phyloP scores from a whole-genome alignment of 148 eudicot genomes.

The Amaranthus cruentus region DNA sequence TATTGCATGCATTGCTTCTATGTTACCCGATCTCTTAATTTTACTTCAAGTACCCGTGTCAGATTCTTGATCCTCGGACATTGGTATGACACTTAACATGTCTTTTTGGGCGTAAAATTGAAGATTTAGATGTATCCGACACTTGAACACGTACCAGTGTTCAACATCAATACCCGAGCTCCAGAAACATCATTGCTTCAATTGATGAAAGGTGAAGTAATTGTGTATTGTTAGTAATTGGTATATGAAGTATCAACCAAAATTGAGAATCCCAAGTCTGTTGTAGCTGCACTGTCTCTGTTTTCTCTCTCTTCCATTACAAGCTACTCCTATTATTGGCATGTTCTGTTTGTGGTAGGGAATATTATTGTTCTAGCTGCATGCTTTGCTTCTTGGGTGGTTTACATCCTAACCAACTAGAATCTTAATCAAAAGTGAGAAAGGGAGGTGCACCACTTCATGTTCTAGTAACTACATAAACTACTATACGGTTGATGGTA shows the following conservation, averaged over 20 bases:
- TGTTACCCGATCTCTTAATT: not conserved
- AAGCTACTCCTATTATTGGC: slow-evolving; percentile 33
- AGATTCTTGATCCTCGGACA: too few species aligned
- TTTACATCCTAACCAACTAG: slow-evolving; percentile 22
- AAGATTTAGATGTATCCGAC: too few species aligned
- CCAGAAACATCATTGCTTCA: too few species aligned
- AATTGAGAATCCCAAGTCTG: slow-evolving; percentile 12
- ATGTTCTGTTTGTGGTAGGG: slow-evolving; percentile 11
- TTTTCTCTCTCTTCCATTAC: slow-evolving; percentile 16
- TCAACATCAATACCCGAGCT: too few species aligned
- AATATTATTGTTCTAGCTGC: slow-evolving; percentile 6
- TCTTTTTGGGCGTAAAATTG: too few species aligned
- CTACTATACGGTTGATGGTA: not conserved
- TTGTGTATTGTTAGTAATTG: slow-evolving; percentile 11
- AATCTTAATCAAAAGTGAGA: slow-evolving; percentile 3
- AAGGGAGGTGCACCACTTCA: not conserved
- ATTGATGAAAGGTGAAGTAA: slow-evolving; percentile 2
- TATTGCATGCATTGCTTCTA: slow-evolving; percentile 8
- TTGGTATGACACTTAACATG: too few species aligned
- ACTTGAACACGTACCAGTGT: too few species aligned
- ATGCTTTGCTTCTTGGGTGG: slow-evolving; percentile 24
- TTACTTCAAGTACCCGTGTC: too few species aligned
- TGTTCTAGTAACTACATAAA: slow-evolving; percentile 1
- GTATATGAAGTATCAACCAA: not conserved
- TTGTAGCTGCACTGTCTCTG: not conserved